These are phyloP conservation scores for Polyplosphaeria fusca DNA, from an alignment of 495 filamentous ascomycete species.

Conservation along the genomic window DNA sequence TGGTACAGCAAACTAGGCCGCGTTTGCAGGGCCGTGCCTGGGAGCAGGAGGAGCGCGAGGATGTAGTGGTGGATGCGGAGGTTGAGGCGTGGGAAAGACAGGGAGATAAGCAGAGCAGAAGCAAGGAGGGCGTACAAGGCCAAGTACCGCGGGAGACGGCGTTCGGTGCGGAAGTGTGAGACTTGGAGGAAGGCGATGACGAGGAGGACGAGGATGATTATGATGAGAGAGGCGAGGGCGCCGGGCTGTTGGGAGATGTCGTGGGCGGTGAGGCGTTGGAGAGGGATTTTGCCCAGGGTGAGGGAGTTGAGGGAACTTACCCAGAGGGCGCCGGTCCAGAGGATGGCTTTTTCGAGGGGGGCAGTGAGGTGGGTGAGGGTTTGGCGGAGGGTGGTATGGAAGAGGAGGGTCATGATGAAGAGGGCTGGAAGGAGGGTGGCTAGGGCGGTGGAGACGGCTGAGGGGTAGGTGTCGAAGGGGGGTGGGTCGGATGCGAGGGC, in stretches of 20 bases:
- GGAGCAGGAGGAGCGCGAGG: slow-evolving; percentile 76
- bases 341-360: slow-evolving; percentile 44
- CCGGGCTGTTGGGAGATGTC: slow-evolving; percentile 44
- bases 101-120: slow-evolving; percentile 47
- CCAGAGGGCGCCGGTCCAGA: slow-evolving; percentile 44
- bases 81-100: slow-evolving; percentile 68
- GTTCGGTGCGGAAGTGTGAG: slow-evolving; percentile 42
- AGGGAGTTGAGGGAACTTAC: slow-evolving; percentile 44
- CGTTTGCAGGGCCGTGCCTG: slow-evolving; percentile 76
- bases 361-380: slow-evolving; percentile 42
- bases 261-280: slow-evolving; percentile 43
- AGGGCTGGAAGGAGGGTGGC: slow-evolving; percentile 43
- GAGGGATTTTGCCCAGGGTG: slow-evolving; percentile 44
- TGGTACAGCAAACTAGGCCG: slow-evolving; percentile 75
- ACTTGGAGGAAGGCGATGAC: slow-evolving; percentile 42
- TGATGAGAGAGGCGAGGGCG: slow-evolving; percentile 40
- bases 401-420: slow-evolving; percentile 39
- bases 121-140: slow-evolving; percentile 58
- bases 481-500: slow-evolving; percentile 44
- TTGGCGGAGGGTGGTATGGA: slow-evolving; percentile 42
- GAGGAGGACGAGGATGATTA: slow-evolving; percentile 38
- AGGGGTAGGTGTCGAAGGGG: slow-evolving; percentile 36
- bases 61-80: slow-evolving; percentile 95
- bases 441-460: slow-evolving; percentile 37
- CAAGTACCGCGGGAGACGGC: slow-evolving; percentile 42